Base-by-base conservation (phyloP, 805 yeast genomes). In the Starmerella sp. region DNA sequence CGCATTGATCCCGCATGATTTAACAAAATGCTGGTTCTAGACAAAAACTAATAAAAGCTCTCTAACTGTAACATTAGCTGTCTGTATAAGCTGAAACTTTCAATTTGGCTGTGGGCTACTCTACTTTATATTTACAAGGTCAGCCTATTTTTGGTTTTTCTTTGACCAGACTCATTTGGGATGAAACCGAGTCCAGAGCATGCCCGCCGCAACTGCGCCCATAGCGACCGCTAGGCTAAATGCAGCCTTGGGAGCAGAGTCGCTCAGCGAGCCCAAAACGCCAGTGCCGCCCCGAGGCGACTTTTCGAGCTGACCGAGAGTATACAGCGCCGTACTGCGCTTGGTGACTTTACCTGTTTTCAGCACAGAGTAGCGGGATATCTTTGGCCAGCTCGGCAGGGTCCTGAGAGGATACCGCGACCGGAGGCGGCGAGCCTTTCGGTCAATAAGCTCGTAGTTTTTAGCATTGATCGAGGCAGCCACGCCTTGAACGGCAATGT, bases 401-500 rank as follows among this genome's bases (percentile, higher is more conserved):
- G 53, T 5, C 35, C 37, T 13, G 38, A 53, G 31, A 57, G 68
- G 56, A 60, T 64, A 57, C 54, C 61, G 44, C 57, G 60, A 22
- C 36, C 54, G 53, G 28, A 61, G 53, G 17, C 42, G 46, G 13
- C 53, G 51, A 9, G 66, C 59, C 11, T 57, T 49, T 5, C 58
- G 52, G 29, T 63, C 66, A 13, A 60, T 48, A 28, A 60, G 53
- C 14, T 54, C 52, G 35, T 55, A 54, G 51, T 61, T 61, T 2
- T 41, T 50, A 14, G 11, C 51, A n/a, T 48, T 52, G 35, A 61
- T 54, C 30, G 52, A 54, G 9, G 54, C 56, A 28, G 65, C 62
- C 14, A 67, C 57, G n/a, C 64, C 67, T 7, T 71, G 62, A 14
- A 75, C 61, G 1, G 67, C 57, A 37, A 73, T 71, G 60, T 77